Evolutionary conservation across 139 green algal genomes (phyloP), one percentile per base, ranked within the genome.

Genomic region (Closterium sp.): DNA sequence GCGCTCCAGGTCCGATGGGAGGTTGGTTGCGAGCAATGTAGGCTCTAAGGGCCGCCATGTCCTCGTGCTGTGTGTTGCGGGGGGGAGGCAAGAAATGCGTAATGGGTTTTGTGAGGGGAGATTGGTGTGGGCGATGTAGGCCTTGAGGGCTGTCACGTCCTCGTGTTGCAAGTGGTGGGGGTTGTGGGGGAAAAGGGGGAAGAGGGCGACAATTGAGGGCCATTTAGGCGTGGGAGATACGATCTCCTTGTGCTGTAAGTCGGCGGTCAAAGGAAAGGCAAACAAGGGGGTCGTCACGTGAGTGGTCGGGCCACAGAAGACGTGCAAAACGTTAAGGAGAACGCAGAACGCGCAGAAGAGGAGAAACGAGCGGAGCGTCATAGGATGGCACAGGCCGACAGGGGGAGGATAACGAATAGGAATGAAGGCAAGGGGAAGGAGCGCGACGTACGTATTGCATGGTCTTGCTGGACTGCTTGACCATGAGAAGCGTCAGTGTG

Each of bases 391-490:
- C 38, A 66, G 19, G 4, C 2, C 2, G 38, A 66, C 4, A 90
- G 31, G 23, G 43, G 38, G 38, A 66, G 23, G 5, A 16, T 28
- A 12, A 69, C 10, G 43, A 69, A 69, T 16, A 16, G 23, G 43
- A 69, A 69, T 69, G 43, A 9, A 69, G 43, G 43, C 23, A 12
- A 69, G 43, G 43, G 43, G 43, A 25, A 69, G 23, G 43, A 69
- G 0, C 3, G 0, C 3, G 43, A 3, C 87, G 10, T 84, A 90
- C 87, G 31, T 90, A 90, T 83, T 84, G 34, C 36, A 84, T 84
- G 35, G 87, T 90, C 30, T 84, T 83, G 87, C 36, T 84, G 34
- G 34, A 84, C 25, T 84, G 21, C 87, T 84, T 90, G 34, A 90
- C 87, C 28, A 90, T 31, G 5, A 90, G 34, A 4, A 90, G 19